Percentiles rank a stretch among this genome's conserved stretches.
These are phyloP conservation scores for Saccharomyces hybrid DNA, from an alignment of 1,139 yeast genomes.

Conservation along the genomic window DNA sequence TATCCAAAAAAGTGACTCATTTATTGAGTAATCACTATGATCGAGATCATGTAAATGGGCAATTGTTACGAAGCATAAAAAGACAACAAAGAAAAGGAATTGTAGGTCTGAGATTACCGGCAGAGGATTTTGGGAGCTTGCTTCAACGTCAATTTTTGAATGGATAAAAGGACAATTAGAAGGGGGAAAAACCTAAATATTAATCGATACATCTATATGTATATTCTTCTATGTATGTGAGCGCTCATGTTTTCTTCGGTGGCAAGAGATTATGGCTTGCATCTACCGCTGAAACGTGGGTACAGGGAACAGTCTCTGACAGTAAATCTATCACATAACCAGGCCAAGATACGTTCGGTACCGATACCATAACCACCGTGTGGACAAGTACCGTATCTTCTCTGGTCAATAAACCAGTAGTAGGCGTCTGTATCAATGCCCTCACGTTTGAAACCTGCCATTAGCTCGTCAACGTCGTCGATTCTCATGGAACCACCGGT, in stretches of 20 bases:
- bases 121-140: neutral
- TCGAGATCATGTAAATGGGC: neutral
- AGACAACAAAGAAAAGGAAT: neutral
- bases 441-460: slow-evolving; percentile 90
- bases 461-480: slow-evolving; percentile 67
- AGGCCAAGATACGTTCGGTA: slow-evolving; percentile 94
- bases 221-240: neutral
- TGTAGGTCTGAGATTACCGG: neutral
- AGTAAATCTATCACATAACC: slow-evolving; percentile 96
- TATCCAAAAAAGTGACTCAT: neutral
- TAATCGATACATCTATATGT: neutral
- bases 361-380: slow-evolving; percentile 99
- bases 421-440: slow-evolving; percentile 69
- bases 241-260: neutral
- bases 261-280: slow-evolving; percentile 59
- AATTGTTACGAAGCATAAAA: neutral
- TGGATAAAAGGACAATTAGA: neutral
- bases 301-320: slow-evolving; percentile 96
- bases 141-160: neutral
- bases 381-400: slow-evolving; percentile 95
- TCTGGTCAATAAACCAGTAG: slow-evolving; percentile 94
- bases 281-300: slow-evolving; percentile 97
- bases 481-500: slow-evolving; percentile 99
- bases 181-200: neutral
- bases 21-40: neutral